Evolutionary conservation across 2,329 filamentous ascomycete species (phyloP), one percentile per base, ranked within the genome.

Genomic region (Cryphonectria radicalis): DNA sequence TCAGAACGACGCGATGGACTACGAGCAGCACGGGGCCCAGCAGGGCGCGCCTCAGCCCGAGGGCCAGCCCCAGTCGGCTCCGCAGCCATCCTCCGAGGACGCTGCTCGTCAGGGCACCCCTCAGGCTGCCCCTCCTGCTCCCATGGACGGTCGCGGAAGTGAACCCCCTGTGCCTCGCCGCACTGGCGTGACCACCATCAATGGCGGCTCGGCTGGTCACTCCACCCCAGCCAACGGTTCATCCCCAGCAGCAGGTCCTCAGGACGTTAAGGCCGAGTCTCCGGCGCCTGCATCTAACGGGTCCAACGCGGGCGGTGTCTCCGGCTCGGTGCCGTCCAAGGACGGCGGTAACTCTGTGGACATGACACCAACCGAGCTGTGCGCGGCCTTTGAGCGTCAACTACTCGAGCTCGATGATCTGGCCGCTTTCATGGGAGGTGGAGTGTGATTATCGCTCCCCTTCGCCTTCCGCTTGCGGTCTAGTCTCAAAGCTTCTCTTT

Each of bases 341-440:
- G 70, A 68, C 19, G 66, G 28, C 43, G 57, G 62, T 40, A 76
- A 75, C 7, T 75, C 77, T 8, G 77, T 80, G 3, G 88, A 90
- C 73, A 90, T 90, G 86, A 89, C 87, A 2, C 85, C 87, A 0
- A 83, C 84, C 6, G 88, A 90, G 76, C 81, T 90, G 22, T 90
- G 88, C 76, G 80, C 81, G 19, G 88, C 88, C 0, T 90, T 90
- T 75, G 88, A 90, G 80, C 82, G 87, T 43, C 88, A 90, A 78
- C 82, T 90, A 0, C 81, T 90, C 14, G 88, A 90, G 77, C 81
- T 90, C 8, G 88, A 90, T 73, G 88, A 90, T 75, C 83, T 90
- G 14, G 88, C 88, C 43, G 88, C 88, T 3, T 89, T 90, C 68
- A 90, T 90, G 88, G 88, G 88, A 28, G 88, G 88, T 28, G 88